Conservation (phyloP, 179 eudicot genomes). For the Carnegiea gigantea region DNA sequence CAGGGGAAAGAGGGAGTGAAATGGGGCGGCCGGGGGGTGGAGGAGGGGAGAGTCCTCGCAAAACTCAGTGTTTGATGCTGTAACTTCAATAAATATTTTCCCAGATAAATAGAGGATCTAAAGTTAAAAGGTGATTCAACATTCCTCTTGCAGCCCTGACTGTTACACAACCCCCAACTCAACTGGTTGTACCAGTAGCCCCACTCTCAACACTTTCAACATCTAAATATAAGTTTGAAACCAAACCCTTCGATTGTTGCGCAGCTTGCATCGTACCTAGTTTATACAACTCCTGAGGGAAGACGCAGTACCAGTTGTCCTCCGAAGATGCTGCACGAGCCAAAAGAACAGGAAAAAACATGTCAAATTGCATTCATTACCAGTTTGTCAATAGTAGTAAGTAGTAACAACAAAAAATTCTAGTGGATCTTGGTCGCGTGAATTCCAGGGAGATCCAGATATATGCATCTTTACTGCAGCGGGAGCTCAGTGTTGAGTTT, state of each 20-base stretch:
- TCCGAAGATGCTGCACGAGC: constrained; percentile 60
- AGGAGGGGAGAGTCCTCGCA: not conserved
- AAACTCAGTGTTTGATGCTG: constrained; percentile 8
- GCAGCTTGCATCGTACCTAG: constrained; percentile 20
- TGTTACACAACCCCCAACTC: constrained; percentile 25
- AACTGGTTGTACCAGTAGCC: constrained; percentile 7
- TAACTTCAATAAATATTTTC: constrained; percentile 12
- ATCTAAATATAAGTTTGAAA: constrained; percentile 16
- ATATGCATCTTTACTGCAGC: not conserved
- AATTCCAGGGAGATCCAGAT: not conserved
- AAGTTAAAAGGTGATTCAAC: constrained; percentile 13
- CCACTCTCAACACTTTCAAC: not conserved
- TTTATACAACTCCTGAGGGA: constrained; percentile 70
- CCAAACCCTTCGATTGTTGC: constrained; percentile 12
- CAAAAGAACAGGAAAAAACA: not conserved
- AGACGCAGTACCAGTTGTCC: constrained; percentile 84
- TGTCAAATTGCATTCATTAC: not conserved
- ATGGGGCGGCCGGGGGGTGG: not conserved
- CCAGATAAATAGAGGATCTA: constrained; percentile 19
- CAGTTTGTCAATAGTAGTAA: no score
- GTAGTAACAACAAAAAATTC: no score
- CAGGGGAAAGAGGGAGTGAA: no score
- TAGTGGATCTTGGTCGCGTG: not conserved
- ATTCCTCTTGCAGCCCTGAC: constrained; percentile 24
- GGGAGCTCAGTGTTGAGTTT: not conserved